phyloP scores from a whole-genome alignment of 192 early-diverging fungal species.

The Linnemannia schmuckeri region DNA sequence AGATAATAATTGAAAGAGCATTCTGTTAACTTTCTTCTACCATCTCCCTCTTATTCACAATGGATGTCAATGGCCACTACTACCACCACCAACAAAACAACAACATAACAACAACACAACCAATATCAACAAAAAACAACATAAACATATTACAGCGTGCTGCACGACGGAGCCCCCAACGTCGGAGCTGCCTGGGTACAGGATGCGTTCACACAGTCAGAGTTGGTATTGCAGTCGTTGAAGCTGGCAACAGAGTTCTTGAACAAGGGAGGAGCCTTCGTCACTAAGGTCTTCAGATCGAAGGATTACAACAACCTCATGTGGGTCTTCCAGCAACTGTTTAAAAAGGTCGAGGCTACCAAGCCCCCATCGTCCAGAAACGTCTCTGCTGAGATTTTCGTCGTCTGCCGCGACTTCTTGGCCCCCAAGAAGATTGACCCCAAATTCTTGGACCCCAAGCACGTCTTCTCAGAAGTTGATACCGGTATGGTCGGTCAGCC shows the following conservation, averaged over 20 bases:
- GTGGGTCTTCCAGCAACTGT: conserved; percentile 98
- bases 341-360: conserved; percentile 96
- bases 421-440: conserved; percentile 97
- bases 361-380: conserved; percentile 98
- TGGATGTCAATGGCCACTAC: too few relatives aligned
- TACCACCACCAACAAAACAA: background rate
- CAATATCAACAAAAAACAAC: background rate
- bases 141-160: conserved; percentile 67
- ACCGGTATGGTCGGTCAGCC: conserved; percentile 60
- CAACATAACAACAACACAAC: background rate
- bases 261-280: conserved; percentile 89
- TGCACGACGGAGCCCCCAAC: conserved; percentile 99
- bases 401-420: conserved; percentile 94
- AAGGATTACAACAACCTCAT: conserved; percentile 99
- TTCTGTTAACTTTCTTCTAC: background rate
- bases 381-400: conserved; percentile 99
- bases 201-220: conserved; percentile 96
- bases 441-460: conserved; percentile 90
- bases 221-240: conserved; percentile 91
- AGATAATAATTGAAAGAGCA: too few relatives aligned
- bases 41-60: background rate
- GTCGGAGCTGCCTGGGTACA: conserved; percentile 96
- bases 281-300: conserved; percentile 98
- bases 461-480: conserved; percentile 95
- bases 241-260: conserved; percentile 96